Conservation (phyloP, 2,329 filamentous ascomycete species). For the Raffaelea ambrosiae region DNA sequence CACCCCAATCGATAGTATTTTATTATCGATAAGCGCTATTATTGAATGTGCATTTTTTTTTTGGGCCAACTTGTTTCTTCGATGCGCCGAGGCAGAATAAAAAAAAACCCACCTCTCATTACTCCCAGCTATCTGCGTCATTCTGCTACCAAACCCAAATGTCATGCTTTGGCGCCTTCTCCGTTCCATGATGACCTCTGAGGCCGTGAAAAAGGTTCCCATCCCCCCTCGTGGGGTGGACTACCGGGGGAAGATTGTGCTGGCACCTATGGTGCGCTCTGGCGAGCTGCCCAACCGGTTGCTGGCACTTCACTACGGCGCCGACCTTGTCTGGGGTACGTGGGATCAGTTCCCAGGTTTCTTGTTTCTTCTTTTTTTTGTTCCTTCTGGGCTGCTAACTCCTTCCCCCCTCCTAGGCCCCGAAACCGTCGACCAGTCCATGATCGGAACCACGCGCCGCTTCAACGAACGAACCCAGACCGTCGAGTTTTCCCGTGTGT, state of each 20-base stretch:
- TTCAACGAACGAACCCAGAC: constrained; percentile 69
- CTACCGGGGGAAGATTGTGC: constrained; percentile 86
- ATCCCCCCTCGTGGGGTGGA: constrained; percentile 86
- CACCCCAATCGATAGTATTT: too few species aligned
- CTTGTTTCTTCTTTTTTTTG: background rate
- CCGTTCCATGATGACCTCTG: constrained; percentile 49
- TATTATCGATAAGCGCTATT: too few species aligned
- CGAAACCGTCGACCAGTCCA: constrained; percentile 84
- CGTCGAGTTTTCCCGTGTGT: constrained; percentile 73
- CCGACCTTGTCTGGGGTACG: constrained; percentile 90
- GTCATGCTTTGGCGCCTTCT: constrained; percentile 19
- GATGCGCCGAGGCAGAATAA: too few species aligned
- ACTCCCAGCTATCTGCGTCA: too few species aligned
- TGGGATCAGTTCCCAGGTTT: constrained; percentile 7
- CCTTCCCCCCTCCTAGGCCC: constrained; percentile 47
- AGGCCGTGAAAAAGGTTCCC: constrained; percentile 57
- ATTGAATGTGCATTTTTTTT: too few species aligned
- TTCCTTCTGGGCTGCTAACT: background rate
- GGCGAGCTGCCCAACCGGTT: constrained; percentile 88
- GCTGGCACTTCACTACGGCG: constrained; percentile 84
- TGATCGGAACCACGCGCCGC: constrained; percentile 77
- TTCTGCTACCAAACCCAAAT: background rate
- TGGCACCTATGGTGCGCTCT: constrained; percentile 97
- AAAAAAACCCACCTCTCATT: too few species aligned
- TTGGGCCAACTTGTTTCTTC: too few species aligned